phyloP scores from a whole-genome alignment of 2,329 filamentous ascomycete genomes.

The Daldinia sp. region DNA sequence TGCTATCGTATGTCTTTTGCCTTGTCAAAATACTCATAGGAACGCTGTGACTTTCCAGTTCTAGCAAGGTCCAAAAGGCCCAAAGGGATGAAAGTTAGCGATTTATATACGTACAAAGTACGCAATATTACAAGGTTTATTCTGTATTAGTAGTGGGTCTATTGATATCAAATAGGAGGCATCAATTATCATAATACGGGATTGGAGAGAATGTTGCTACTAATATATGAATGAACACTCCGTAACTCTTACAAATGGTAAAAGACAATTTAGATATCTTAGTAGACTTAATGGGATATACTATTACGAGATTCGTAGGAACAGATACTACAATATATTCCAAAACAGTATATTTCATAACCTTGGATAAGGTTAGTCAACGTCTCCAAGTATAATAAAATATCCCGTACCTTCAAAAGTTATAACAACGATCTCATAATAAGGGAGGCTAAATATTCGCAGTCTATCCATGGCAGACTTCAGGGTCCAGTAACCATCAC shows the following conservation, averaged over 20 bases:
- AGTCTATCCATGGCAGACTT: background rate
- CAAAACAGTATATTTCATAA: too few species aligned
- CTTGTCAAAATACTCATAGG: too few species aligned
- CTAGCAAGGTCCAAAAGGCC: background rate
- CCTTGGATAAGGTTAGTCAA: too few species aligned
- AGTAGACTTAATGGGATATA: too few species aligned
- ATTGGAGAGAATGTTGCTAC: background rate
- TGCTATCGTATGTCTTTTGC: too few species aligned
- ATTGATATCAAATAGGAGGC: too few species aligned
- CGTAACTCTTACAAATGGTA: background rate
- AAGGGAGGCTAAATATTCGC: background rate
- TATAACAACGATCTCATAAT: background rate
- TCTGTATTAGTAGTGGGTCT: too few species aligned
- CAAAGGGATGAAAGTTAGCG: background rate
- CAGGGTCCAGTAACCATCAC: background rate
- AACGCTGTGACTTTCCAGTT: background rate
- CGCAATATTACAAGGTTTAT: too few species aligned
- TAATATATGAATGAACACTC: background rate
- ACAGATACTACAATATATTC: background rate
- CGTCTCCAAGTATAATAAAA: too few species aligned
- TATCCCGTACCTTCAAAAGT: background rate
- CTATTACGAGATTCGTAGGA: background rate
- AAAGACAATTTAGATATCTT: too few species aligned
- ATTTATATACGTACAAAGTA: too few species aligned
- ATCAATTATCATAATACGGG: background rate